phyloP scores from a whole-genome alignment of 2,329 filamentous ascomycete species.

The Akanthomyces dipterigenus region DNA sequence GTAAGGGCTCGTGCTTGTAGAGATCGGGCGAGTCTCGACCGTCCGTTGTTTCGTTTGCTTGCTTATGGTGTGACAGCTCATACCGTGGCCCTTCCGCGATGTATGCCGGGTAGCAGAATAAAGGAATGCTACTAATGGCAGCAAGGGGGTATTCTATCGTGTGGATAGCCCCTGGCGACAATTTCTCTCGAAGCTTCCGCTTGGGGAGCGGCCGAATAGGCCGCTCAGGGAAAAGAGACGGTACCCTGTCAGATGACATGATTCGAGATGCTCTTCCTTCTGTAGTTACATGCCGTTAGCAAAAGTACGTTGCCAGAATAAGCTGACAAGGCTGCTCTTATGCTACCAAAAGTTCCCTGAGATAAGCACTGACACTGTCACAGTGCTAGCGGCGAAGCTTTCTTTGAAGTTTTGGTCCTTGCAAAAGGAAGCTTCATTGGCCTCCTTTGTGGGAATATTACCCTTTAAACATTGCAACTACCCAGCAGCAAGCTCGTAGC shows the following conservation, averaged over 20 bases:
- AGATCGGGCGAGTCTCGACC: background rate
- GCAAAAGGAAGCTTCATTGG: conserved; percentile 7
- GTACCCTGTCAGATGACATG: conserved; percentile 69
- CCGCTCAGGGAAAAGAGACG: conserved; percentile 77
- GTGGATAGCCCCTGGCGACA: conserved; percentile 78
- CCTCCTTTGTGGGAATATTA: conserved; percentile 25
- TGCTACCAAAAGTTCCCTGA: background rate
- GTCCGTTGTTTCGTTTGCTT: background rate
- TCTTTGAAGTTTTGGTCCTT: background rate
- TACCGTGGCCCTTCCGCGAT: conserved; percentile 38
- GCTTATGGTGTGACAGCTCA: background rate
- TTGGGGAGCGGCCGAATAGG: conserved; percentile 90
- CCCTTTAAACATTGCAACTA: conserved; percentile 35
- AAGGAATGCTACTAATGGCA: conserved; percentile 61
- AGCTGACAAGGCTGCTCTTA: background rate
- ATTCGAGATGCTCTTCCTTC: conserved; percentile 30
- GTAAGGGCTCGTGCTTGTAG: background rate
- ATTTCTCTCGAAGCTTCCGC: conserved; percentile 76
- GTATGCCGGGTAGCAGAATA: conserved; percentile 60
- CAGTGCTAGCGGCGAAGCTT: background rate
- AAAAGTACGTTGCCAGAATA: conserved; percentile 10
- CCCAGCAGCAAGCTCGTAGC: conserved; percentile 13
- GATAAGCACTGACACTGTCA: background rate
- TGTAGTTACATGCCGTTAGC: conserved; percentile 21
- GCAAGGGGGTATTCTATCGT: conserved; percentile 76